These are phyloP conservation scores for Biancaea sappan DNA, from an alignment of 306 rosid species.

Conservation along the genomic window DNA sequence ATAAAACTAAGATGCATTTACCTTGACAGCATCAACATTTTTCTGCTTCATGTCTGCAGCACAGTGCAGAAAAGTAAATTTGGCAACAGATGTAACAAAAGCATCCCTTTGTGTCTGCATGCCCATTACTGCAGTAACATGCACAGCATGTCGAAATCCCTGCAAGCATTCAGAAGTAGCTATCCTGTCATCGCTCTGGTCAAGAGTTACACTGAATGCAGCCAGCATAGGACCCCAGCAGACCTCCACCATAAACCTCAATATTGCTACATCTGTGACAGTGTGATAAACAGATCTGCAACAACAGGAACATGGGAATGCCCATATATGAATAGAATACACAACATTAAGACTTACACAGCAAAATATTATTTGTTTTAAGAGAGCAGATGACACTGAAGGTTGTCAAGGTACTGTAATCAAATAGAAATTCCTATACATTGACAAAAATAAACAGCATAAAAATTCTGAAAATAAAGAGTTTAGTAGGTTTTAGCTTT, in stretches of 20 bases:
- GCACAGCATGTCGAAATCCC: conserved; percentile 95
- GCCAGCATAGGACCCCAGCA: conserved; percentile 99
- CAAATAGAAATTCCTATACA: conserved; percentile 13
- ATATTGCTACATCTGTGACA: conserved; percentile 88
- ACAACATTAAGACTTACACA: conserved; percentile 14
- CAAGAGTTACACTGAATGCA: conserved; percentile 96
- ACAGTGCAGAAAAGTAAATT: conserved; percentile 93
- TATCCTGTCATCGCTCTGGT: conserved; percentile 94
- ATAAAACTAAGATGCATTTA: conserved; percentile 38
- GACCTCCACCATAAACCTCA: conserved; percentile 98
- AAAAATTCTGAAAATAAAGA: conserved; percentile 3
- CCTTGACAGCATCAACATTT: conserved; percentile 99
- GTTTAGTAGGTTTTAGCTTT: conserved; percentile 25
- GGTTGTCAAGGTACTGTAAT: conserved; percentile 10
- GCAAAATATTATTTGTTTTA: not conserved
- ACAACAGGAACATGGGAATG: conserved; percentile 36
- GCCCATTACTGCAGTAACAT: conserved; percentile 91
- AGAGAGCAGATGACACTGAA: not conserved
- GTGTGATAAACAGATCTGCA: conserved; percentile 91
- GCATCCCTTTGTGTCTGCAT: conserved; percentile 99
- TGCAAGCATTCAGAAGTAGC: conserved; percentile 89
- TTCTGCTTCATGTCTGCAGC: conserved; percentile 99
- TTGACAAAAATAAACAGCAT: conserved; percentile 20
- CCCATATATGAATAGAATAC: conserved; percentile 22
- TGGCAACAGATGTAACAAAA: conserved; percentile 96